Base-by-base conservation (phyloP, 257 asterid species). In the Coffea canephora region DNA sequence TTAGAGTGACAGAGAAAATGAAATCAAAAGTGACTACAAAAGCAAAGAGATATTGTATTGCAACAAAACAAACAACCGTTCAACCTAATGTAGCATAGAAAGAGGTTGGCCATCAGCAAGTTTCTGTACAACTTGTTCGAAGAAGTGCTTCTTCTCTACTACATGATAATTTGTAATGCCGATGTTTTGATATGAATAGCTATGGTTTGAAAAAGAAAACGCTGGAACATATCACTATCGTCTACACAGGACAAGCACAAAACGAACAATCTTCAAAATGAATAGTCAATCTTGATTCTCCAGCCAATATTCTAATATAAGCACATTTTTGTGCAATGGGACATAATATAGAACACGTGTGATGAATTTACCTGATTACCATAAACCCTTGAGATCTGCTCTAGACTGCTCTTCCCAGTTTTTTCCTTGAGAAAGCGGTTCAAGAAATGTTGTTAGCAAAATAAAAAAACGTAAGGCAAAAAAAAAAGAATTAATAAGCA, bases 321-420 rank as follows among this genome's bases (percentile, higher is more conserved):
- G 43, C 5, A 39, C 43, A 39, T 39, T 54, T 54, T 36, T 50
- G 21, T 36, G 41, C 69, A 55, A 19, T 34, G 39, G 34, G 62
- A 74, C 41, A 55, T 49, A 21, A 21, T 39, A 4, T 74, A 16
- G 19, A 6, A 10, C 11, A n/a, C 23, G 78, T 36, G 61, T n/a
- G 48, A 18, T 21, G 31, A 76, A 27, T 73, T 34, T 69, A 91
- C 99, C 91, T 95, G 99, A 87, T 95, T 95, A 68, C 99, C 99
- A 85, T 93, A 95, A 76, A 95, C 97, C 43, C 64, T 19, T 57
- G 98, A 93, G 75, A 95, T 95, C 84, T 92, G 97, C 90, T 95
- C 99, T 74, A 95, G 85, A 81, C 99, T 93, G 88, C 91, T 95
- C 85, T 90, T 93, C 82, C 98, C 99, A 73, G 96, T 84, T 91